phyloP scores from a whole-genome alignment of 1,284 basidiomycete genomes.

The Peniophora sp. region DNA sequence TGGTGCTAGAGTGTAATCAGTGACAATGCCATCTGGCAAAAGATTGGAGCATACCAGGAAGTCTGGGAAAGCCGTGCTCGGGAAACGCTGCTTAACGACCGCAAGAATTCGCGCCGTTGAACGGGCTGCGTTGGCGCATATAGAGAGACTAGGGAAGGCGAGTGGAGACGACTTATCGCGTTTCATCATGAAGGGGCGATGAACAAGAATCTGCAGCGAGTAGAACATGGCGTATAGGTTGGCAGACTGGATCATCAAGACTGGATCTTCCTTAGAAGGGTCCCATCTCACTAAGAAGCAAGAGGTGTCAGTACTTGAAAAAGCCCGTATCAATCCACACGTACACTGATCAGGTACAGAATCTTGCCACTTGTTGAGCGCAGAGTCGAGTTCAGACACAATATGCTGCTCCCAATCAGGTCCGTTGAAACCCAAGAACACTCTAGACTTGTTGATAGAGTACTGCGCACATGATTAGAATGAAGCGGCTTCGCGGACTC shows the following conservation, averaged over 20 bases:
- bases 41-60: slow-evolving; percentile 3
- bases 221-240: slow-evolving; percentile 47
- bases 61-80: background rate
- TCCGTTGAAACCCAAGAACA: slow-evolving; percentile 26
- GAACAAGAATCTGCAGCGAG: slow-evolving; percentile 46
- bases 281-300: slow-evolving; percentile 41
- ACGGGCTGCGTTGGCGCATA: slow-evolving; percentile 55
- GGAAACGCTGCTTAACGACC: background rate
- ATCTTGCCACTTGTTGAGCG: slow-evolving; percentile 42
- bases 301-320: background rate
- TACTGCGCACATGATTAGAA: slow-evolving; percentile 25
- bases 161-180: slow-evolving; percentile 31
- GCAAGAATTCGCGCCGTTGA: slow-evolving; percentile 21
- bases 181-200: slow-evolving; percentile 54
- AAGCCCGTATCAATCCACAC: slow-evolving; percentile 1
- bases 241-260: slow-evolving; percentile 47
- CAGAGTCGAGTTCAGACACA: slow-evolving; percentile 39
- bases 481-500: background rate
- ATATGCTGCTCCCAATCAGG: slow-evolving; percentile 32
- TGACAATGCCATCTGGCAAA: background rate
- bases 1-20: no score
- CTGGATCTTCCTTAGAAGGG: slow-evolving; percentile 33
- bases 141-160: slow-evolving; percentile 47
- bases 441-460: slow-evolving; percentile 37
- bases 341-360: slow-evolving; percentile 33